Base-by-base conservation (phyloP, 495 filamentous ascomycete genomes). In the Platismatia glauca region DNA sequence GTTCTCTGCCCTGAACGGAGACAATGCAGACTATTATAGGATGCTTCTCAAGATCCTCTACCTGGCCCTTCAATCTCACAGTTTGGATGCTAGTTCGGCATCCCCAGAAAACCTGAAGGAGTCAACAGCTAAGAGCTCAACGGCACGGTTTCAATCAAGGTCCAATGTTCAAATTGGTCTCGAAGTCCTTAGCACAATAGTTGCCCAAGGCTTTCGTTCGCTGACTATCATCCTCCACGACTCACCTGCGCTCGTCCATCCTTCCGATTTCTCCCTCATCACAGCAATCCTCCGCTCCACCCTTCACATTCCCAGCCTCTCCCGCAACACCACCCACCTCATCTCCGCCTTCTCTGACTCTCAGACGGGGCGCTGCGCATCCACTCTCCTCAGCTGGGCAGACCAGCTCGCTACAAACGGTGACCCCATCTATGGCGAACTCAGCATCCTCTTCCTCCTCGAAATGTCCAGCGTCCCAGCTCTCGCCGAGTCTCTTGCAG, bases 381-480 rank as follows among this genome's bases (percentile, higher is more conserved):
- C 86, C 20, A 89, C 89, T 16, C 80, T 99, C 57, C 97, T 95
- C 73, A 95, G 90, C 8, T 99, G 95, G 95, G 84, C 94, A 20
- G 90, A 97, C 72, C 84, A 86, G 64, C 80, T 94, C 50, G 75
- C 81, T 7, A 78, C 84, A 43, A 82, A 85, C 58, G 84, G 86
- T 35, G 93, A 98, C 66, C 95, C 94, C n/a, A 77, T 99, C 52
- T 97, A 96, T 75, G 95, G 90, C 65, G 91, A 97, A 68, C 77
- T 96, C 22, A 87, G 88, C 67, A 80, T 96, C 12, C 81, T 89
- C 22, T 93, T 96, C 72, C 84, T 99, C 22, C 83, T 96, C 57
- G 89, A 93, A 67, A 78, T 99, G 37, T 96, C 91, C 2, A 84
- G 80, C 43, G 77, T 97, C 6, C 88, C 88, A n/a, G 68, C 81